A percentile compares a stretch with the other conserved stretches of the same genome.
Evolutionary conservation across 2,329 filamentous ascomycete species (phyloP).

Genomic region (Fusarium sterilihyphosum): DNA sequence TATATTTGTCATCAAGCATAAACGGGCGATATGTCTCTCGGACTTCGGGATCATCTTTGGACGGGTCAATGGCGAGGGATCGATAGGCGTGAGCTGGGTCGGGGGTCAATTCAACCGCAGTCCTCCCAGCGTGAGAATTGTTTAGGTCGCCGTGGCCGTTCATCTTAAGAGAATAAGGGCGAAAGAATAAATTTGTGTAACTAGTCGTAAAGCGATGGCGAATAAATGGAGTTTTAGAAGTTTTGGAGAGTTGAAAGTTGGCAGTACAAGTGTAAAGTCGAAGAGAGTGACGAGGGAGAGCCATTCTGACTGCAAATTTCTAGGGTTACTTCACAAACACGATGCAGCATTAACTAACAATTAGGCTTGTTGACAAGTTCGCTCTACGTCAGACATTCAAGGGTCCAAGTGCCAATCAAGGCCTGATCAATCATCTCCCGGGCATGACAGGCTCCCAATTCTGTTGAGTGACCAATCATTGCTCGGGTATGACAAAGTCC

Average conservation of each 20-base stretch:
- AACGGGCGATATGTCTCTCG: neutral
- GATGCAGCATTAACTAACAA: neutral
- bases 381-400: neutral
- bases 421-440: neutral
- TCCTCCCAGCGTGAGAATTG: neutral
- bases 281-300: neutral
- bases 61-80: neutral
- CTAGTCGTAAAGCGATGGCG: neutral
- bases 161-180: neutral
- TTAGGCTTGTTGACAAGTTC: neutral
- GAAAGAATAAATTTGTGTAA: neutral
- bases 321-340: accelerated
- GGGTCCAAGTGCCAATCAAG: neutral
- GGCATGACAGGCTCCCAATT: neutral
- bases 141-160: accelerated
- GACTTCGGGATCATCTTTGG: too few relatives aligned
- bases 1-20: accelerated
- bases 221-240: accelerated
- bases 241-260: accelerated
- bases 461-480: neutral
- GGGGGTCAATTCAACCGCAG: accelerated
- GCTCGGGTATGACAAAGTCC: neutral
- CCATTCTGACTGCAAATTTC: neutral
- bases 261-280: neutral
- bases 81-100: accelerated